Conservation (phyloP, 768 basidiomycete species). For the Mycena capillaripes region DNA sequence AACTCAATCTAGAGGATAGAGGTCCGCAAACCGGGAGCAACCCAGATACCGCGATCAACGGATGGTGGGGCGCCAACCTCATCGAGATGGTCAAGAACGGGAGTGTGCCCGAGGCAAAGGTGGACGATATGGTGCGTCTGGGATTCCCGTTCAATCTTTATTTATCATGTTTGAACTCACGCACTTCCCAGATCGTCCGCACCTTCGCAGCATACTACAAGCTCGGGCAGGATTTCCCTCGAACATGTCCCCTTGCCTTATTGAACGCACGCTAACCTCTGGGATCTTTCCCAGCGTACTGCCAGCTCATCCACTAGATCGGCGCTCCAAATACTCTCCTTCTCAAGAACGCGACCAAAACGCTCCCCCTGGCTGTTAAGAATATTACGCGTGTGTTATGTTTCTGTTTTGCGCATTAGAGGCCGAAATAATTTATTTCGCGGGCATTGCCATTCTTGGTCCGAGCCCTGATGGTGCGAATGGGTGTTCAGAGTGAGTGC, state of each 20-base stretch:
- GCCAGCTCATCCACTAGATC: constrained; percentile 68
- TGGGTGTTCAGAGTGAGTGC: constrained; percentile 28
- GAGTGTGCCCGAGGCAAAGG: constrained; percentile 57
- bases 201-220: constrained; percentile 61
- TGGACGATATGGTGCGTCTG: constrained; percentile 65
- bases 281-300: constrained; percentile 26
- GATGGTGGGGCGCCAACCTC: constrained; percentile 45
- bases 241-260: too few species aligned
- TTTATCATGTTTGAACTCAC: too few species aligned
- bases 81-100: constrained; percentile 60
- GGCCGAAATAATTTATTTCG: too few species aligned
- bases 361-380: constrained; percentile 56
- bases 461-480: constrained; percentile 51
- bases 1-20: not conserved
- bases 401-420: too few species aligned
- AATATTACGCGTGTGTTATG: constrained; percentile 56
- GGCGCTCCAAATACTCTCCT: constrained; percentile 75
- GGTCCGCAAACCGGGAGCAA: constrained; percentile 17
- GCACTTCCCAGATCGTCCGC: constrained; percentile 51
- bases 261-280: not conserved
- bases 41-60: constrained; percentile 31
- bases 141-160: too few species aligned
- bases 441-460: constrained; percentile 54
- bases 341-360: constrained; percentile 67
- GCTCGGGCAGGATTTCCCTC: constrained; percentile 35